Evolutionary conservation across 2,329 filamentous ascomycete genomes (phyloP), one percentile per base, ranked within the genome.

Genomic region (Beauveria brongniartii): DNA sequence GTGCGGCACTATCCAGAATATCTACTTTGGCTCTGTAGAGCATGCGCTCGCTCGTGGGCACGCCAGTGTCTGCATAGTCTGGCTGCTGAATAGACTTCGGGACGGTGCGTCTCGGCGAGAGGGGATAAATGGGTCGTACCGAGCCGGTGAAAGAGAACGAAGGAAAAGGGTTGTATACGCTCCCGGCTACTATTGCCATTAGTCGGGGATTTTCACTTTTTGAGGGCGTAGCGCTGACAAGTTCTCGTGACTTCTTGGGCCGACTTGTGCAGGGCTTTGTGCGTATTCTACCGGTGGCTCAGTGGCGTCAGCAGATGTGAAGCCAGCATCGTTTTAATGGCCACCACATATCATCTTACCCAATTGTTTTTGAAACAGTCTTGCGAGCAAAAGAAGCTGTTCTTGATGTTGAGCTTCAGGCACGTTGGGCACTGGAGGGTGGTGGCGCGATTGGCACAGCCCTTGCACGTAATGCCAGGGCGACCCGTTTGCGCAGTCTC

Each of bases 351-450:
- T 24, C 12, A 14, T 24, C 84, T 69, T 85, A 97, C 94, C 94
- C 94, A 99, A 80, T 92, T 97, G 75, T 86, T 88, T 82, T 97
- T 97, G 78, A 99, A 99, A 80, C 94, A 99, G 68, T 97, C 94
- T 75, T 99, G 94, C 22, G 92, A 92, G 80, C 94, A 99, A 78
- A 97, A 99, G 77, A 86, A 97, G 78, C 91, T 96, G 71, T 93
- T 90, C 71, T 92, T 86, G 68, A 87, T 88, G 61, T 88, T 90
- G 48, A 92, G 79, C 77, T 96, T 97, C 69, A 97, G 82, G 74
- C 94, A 99, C 54, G 90, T 97, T 59, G 94, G 94, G 75, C 94
- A 99, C 75, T 97, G 92, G 53, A 99, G 79, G 57, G 87, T 80
- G 62, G 90, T 87, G 61, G 92, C 92, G 65, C 92, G 87, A 65